These are phyloP conservation scores for Tuber indicum DNA, from an alignment of 495 filamentous ascomycete species.

Conservation along the genomic window DNA sequence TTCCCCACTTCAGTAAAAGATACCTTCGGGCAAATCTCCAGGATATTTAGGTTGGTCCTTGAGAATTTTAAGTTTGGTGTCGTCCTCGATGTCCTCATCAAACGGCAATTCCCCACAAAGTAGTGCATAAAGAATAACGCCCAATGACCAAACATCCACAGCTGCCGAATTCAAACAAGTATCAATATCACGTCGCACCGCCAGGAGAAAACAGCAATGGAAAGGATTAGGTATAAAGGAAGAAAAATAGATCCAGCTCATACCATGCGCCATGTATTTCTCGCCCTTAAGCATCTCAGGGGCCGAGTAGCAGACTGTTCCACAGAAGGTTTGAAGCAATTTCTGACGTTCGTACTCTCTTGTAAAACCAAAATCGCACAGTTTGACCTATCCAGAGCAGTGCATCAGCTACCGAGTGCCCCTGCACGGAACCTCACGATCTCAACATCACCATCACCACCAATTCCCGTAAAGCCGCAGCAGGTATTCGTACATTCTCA, in stretches of 20 bases:
- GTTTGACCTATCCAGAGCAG: conserved; percentile 57
- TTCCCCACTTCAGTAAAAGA: conserved; percentile 6
- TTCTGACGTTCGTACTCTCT: conserved; percentile 93
- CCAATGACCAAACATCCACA: conserved; percentile 96
- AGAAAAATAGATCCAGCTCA: conserved; percentile 32
- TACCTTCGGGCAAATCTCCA: conserved; percentile 58
- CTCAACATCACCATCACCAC: background rate
- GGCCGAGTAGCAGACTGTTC: conserved; percentile 94
- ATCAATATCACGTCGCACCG: conserved; percentile 13
- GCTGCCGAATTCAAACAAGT: conserved; percentile 35
- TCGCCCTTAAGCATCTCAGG: conserved; percentile 98
- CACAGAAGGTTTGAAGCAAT: conserved; percentile 95
- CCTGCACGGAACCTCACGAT: background rate
- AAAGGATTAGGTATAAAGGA: conserved; percentile 3
- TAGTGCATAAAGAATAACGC: conserved; percentile 90
- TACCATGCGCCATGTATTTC: conserved; percentile 58
- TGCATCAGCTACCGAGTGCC: conserved; percentile 10
- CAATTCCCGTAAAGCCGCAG: background rate
- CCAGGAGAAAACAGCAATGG: background rate
- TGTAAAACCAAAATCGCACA: conserved; percentile 98
- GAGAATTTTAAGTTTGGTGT: conserved; percentile 79
- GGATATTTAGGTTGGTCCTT: conserved; percentile 77
- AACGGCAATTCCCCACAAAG: conserved; percentile 90
- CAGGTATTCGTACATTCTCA: conserved; percentile 55
- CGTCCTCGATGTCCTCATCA: conserved; percentile 84